phyloP scores from a whole-genome alignment of 2,329 filamentous ascomycete species.

The Talaromyces verruculosus region DNA sequence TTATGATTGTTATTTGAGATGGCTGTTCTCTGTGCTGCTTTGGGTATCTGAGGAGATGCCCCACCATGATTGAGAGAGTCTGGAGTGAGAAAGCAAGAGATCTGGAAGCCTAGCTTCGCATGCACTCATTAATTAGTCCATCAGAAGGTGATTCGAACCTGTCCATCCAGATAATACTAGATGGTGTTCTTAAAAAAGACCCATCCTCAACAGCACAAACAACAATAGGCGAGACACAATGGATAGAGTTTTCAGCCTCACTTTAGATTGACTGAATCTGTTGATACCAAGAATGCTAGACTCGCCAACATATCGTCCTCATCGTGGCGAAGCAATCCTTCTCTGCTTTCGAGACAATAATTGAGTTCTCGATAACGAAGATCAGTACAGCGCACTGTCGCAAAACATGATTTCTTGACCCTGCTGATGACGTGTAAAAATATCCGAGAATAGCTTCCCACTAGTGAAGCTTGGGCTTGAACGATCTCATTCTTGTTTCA shows the following conservation, averaged over 20 bases:
- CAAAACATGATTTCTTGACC: neutral
- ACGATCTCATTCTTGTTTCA: neutral
- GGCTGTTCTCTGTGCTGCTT: neutral
- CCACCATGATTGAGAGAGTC: neutral
- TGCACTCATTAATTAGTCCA: neutral
- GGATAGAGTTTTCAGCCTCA: slow-evolving; percentile 5
- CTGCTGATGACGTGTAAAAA: slow-evolving; percentile 6
- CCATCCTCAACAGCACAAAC: neutral
- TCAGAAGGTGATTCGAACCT: neutral
- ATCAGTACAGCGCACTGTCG: neutral
- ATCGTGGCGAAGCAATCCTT: neutral
- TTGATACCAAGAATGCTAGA: neutral
- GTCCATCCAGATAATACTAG: neutral
- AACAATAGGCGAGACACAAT: neutral
- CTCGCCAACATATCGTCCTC: neutral
- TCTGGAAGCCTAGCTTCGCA: neutral
- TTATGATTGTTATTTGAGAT: neutral
- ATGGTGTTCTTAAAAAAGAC: neutral
- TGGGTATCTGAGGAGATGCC: neutral
- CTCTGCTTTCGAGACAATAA: neutral
- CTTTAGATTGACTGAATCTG: neutral
- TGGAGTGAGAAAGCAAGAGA: neutral
- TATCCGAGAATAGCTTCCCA: slow-evolving; percentile 5
- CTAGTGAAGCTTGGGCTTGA: neutral
- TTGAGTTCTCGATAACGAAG: neutral